phyloP scores from a whole-genome alignment of 345 rosid species.

The Heritiera littoralis region DNA sequence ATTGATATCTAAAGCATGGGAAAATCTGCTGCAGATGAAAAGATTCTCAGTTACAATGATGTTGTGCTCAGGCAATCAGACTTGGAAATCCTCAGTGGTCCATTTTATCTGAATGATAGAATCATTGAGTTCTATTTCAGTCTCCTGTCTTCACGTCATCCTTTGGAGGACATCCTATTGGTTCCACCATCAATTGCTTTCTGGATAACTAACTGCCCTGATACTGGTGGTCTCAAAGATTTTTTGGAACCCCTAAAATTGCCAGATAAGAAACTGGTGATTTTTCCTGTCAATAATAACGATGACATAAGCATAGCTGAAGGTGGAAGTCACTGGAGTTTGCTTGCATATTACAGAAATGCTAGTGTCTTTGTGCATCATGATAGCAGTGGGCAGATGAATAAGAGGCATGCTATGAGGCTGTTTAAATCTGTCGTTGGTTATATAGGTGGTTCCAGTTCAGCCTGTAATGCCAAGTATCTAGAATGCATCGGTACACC shows the following conservation, averaged over 20 bases:
- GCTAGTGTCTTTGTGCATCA: conserved; percentile 72
- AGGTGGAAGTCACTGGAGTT: conserved; percentile 90
- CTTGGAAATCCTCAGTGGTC: conserved; percentile 62
- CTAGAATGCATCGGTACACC: conserved; percentile 55
- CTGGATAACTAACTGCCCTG: conserved; percentile 76
- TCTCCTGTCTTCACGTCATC: conserved; percentile 51
- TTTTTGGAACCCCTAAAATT: conserved; percentile 60
- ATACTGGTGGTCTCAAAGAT: conserved; percentile 49
- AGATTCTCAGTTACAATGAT: conserved; percentile 76
- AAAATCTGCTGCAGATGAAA: conserved; percentile 56
- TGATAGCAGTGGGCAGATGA: conserved; percentile 56
- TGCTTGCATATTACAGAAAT: conserved; percentile 57
- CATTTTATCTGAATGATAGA: conserved; percentile 61
- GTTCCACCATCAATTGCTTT: conserved; percentile 81
- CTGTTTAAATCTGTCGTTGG: conserved; percentile 48
- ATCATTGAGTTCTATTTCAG: conserved; percentile 85
- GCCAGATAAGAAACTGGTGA: conserved; percentile 48
- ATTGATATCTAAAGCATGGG: conserved; percentile 41
- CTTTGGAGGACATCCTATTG: conserved; percentile 49
- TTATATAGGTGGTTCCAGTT: conserved; percentile 34
- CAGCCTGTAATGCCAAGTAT: conserved; percentile 36
- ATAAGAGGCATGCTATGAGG: conserved; percentile 38
- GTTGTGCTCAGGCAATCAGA: conserved; percentile 82
- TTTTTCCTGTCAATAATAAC: conserved; percentile 78
- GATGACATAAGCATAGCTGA: conserved; percentile 58